Percentiles rank a stretch among this genome's conserved stretches.
Evolutionary conservation across 345 rosid genomes (phyloP).

Genomic region (Rhodamnia rubescens): DNA sequence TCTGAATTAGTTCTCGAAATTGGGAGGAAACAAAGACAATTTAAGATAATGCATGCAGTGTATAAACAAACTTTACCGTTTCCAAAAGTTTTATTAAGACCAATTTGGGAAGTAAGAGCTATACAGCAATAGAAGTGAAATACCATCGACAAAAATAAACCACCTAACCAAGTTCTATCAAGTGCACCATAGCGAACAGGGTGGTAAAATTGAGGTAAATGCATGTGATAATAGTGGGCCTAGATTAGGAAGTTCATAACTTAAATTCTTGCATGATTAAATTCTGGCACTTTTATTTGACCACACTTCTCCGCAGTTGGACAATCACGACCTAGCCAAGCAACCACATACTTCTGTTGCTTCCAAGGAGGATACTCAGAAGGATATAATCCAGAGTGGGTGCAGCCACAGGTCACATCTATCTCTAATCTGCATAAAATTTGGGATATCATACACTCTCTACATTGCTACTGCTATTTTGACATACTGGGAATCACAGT

Average conservation of each 20-base stretch:
- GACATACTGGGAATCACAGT: not conserved
- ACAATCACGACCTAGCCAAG: not conserved
- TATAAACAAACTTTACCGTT: not conserved
- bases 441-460: not conserved
- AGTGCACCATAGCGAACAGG: not conserved
- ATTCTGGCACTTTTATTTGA: not conserved
- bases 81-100: not conserved
- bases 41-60: not conserved
- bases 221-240: not conserved
- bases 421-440: not conserved
- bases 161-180: not conserved
- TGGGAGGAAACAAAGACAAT: not conserved
- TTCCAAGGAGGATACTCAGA: not conserved
- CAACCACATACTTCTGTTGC: not conserved
- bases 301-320: not conserved
- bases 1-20: not conserved
- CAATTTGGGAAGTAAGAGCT: not conserved
- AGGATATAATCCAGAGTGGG: not conserved
- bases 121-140: not conserved
- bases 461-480: not conserved
- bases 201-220: not conserved
- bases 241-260: not conserved
- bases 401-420: not conserved
- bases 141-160: not conserved
- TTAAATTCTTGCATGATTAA: not conserved